These are phyloP conservation scores for Backusella liffmaniae DNA, from an alignment of 192 early-diverging fungal genomes.

Conservation along the genomic window DNA sequence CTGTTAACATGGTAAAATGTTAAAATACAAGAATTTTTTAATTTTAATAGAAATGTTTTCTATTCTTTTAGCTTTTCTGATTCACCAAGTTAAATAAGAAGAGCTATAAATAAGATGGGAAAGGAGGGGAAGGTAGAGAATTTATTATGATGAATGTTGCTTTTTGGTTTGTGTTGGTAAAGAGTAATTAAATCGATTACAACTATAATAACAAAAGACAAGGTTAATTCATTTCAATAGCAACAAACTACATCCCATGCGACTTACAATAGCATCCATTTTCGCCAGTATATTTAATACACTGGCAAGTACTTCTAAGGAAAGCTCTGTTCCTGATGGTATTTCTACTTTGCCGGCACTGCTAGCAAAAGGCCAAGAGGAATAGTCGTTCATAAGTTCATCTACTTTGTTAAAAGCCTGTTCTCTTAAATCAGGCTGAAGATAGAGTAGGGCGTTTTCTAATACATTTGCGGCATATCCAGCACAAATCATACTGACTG, in stretches of 20 bases:
- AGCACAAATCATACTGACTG: slow-evolving; percentile 89
- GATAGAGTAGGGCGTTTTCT: slow-evolving; percentile 86
- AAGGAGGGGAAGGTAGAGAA: not conserved
- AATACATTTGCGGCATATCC: slow-evolving; percentile 97
- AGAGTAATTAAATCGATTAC: not conserved
- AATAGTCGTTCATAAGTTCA: slow-evolving; percentile 85
- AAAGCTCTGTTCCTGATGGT: slow-evolving; percentile 55
- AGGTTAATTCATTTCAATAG: not conserved
- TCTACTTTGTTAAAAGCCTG: slow-evolving; percentile 87
- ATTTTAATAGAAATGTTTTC: not conserved
- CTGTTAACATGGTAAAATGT: too few relatives aligned
- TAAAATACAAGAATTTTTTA: too few relatives aligned
- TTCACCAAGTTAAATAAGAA: not conserved
- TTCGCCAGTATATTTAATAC: slow-evolving; percentile 87
- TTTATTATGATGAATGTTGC: not conserved
- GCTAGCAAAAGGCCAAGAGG: slow-evolving; percentile 68
- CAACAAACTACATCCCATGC: not conserved
- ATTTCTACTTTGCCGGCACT: slow-evolving; percentile 52
- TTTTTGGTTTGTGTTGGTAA: not conserved
- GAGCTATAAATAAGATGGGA: not conserved
- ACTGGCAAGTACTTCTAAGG: slow-evolving; percentile 68
- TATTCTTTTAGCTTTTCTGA: not conserved
- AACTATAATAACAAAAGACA: slow-evolving; percentile 10
- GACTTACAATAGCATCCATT: slow-evolving; percentile 81
- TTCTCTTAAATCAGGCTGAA: slow-evolving; percentile 86